Conservation (phyloP, 352 stramenopile species). For the Thalassiosira hispida region DNA sequence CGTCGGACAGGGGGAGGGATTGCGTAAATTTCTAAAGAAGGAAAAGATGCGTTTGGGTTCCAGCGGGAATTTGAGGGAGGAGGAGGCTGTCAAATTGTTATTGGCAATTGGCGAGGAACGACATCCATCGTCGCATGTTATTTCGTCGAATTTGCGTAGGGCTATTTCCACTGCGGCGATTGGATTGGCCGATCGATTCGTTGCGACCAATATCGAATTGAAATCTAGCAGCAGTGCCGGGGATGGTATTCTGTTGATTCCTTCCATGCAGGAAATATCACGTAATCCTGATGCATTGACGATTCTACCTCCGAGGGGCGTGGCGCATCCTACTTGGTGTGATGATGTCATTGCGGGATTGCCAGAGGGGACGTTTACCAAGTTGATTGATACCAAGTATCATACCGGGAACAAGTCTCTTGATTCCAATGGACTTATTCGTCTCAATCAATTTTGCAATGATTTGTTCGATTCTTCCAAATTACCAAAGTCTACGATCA, state of each 20-base stretch:
- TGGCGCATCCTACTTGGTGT: constrained; percentile 78
- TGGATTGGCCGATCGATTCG: constrained; percentile 72
- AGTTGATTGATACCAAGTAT: constrained; percentile 72
- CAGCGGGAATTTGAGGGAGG: constrained; percentile 24
- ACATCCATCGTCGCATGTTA: constrained; percentile 60
- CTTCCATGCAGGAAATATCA: constrained; percentile 81
- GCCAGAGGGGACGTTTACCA: constrained; percentile 55
- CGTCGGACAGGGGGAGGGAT: constrained; percentile 67
- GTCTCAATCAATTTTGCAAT: constrained; percentile 76
- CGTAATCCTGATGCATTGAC: constrained; percentile 82
- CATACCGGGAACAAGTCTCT: constrained; percentile 82
- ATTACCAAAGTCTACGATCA: constrained; percentile 50
- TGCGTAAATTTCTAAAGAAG: constrained; percentile 73
- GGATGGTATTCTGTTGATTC: constrained; percentile 79
- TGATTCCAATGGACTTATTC: constrained; percentile 72
- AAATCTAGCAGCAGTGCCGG: constrained; percentile 6
- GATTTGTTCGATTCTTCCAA: constrained; percentile 68
- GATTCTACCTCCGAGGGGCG: constrained; percentile 70
- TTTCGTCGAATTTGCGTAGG: constrained; percentile 77
- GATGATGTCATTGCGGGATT: constrained; percentile 61
- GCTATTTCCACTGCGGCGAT: constrained; percentile 77
- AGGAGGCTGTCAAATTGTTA: constrained; percentile 49
- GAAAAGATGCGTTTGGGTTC: constrained; percentile 36
- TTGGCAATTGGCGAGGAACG: constrained; percentile 40
- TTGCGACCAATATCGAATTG: neutral